A percentile compares a stretch with the other conserved stretches of the same genome.
These are phyloP conservation scores for Scedosporium apiospermum DNA, from an alignment of 2,329 filamentous ascomycete species.

Conservation along the genomic window DNA sequence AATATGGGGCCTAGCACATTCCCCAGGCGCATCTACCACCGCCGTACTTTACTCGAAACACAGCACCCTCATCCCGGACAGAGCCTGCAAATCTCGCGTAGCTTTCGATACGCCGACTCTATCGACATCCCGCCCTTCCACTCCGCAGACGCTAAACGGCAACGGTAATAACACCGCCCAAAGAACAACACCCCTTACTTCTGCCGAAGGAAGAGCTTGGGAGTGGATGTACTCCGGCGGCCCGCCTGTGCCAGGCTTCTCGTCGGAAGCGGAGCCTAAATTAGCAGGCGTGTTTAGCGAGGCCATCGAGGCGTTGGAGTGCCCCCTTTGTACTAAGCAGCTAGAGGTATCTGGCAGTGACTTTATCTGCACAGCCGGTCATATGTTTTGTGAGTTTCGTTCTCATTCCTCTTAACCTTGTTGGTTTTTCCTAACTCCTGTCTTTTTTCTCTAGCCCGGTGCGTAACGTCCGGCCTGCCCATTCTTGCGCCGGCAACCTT, in stretches of 20 bases:
- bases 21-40: constrained; percentile 40
- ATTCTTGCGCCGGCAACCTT: constrained; percentile 45
- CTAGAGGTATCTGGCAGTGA: constrained; percentile 23
- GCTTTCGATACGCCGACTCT: constrained; percentile 19
- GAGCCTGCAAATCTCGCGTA: constrained; percentile 26
- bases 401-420: neutral
- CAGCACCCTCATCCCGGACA: constrained; percentile 37
- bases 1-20: constrained; percentile 43
- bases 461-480: constrained; percentile 42
- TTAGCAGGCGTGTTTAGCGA: constrained; percentile 1
- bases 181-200: constrained; percentile 27
- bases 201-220: constrained; percentile 41
- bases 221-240: constrained; percentile 51
- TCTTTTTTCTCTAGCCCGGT: constrained; percentile 29
- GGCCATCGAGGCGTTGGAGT: neutral
- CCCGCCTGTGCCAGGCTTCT: constrained; percentile 32
- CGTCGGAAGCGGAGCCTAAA: constrained; percentile 12
- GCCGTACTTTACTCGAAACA: constrained; percentile 41
- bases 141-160: neutral
- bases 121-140: neutral
- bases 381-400: constrained; percentile 27
- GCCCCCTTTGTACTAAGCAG: constrained; percentile 27
- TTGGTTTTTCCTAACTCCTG: neutral
- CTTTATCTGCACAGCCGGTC: constrained; percentile 28
- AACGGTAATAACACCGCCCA: neutral